Evolutionary conservation across 164 flowering plant species (phyloP).

Genomic region (Sextonia rubra): DNA sequence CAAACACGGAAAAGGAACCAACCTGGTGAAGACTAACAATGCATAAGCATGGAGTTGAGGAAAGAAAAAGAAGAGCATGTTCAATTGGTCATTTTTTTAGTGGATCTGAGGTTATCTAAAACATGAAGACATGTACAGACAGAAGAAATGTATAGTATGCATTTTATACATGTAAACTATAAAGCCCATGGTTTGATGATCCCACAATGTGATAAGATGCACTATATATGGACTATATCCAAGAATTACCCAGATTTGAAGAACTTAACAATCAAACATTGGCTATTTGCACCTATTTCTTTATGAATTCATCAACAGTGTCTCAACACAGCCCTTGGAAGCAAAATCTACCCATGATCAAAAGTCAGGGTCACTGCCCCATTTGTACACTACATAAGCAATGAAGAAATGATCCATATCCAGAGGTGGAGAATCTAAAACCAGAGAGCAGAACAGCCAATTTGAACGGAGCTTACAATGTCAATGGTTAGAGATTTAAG

Average conservation of each 20-base stretch:
- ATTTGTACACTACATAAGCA: neutral
- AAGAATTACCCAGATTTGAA: neutral
- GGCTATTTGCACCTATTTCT: neutral
- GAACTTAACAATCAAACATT: neutral
- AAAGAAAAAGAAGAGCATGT: neutral
- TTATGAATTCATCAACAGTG: too few species aligned
- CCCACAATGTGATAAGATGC: neutral
- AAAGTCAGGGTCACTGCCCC: neutral
- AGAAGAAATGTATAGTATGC: too few species aligned
- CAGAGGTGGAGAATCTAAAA: neutral
- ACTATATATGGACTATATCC: neutral
- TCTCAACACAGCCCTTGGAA: neutral
- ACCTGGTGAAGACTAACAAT: slow-evolving; percentile 43
- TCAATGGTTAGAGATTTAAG: too few species aligned
- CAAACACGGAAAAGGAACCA: slow-evolving; percentile 71
- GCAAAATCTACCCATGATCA: neutral
- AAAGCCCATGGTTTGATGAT: neutral
- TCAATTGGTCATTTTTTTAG: neutral
- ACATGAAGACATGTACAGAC: neutral
- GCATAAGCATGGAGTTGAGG: neutral
- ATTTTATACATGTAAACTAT: too few species aligned
- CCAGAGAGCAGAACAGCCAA: neutral
- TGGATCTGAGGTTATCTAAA: neutral
- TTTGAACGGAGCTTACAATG: neutral
- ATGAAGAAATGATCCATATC: too few species aligned